Evolutionary conservation across 2,329 filamentous ascomycete genomes (phyloP).

Genomic region (Trichophyton equinum): DNA sequence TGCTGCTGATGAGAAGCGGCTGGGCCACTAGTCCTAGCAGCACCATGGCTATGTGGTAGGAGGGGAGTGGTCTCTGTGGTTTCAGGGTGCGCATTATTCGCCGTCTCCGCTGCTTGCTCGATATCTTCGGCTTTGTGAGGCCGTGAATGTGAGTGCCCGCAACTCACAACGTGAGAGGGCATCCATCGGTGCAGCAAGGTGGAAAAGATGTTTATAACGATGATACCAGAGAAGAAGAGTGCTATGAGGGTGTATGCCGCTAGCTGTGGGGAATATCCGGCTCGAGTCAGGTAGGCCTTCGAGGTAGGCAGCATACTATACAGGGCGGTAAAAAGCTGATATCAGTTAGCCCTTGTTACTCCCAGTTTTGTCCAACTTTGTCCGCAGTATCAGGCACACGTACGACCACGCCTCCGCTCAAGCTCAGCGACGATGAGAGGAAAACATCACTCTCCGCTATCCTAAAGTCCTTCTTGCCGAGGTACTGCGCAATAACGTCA

Average conservation of each 20-base stretch:
- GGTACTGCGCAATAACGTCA: constrained; percentile 64
- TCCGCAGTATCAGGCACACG: constrained; percentile 18
- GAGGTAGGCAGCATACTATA: constrained; percentile 89
- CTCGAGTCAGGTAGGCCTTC: constrained; percentile 60
- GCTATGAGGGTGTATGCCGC: constrained; percentile 44
- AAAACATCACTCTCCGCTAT: constrained; percentile 86
- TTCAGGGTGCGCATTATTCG: constrained; percentile 14
- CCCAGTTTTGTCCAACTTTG: neutral
- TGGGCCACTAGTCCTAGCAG: neutral
- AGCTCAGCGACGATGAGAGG: constrained; percentile 71
- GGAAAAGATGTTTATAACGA: constrained; percentile 36
- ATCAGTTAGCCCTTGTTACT: constrained; percentile 1
- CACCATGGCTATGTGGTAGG: neutral
- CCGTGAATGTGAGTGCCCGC: constrained; percentile 34
- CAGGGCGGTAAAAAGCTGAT: constrained; percentile 74
- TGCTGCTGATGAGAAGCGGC: neutral
- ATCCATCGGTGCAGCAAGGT: constrained; percentile 35
- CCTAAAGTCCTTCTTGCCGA: constrained; percentile 62
- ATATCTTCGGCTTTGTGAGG: constrained; percentile 24
- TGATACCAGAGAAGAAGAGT: constrained; percentile 37
- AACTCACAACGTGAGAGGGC: constrained; percentile 39
- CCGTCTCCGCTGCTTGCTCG: constrained; percentile 20
- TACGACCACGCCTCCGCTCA: constrained; percentile 96
- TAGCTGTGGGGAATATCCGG: constrained; percentile 51
- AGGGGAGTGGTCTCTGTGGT: constrained; percentile 7